These are phyloP conservation scores for Oryza meridionalis DNA, from an alignment of 176 grass and related monocot genomes.

Conservation along the genomic window DNA sequence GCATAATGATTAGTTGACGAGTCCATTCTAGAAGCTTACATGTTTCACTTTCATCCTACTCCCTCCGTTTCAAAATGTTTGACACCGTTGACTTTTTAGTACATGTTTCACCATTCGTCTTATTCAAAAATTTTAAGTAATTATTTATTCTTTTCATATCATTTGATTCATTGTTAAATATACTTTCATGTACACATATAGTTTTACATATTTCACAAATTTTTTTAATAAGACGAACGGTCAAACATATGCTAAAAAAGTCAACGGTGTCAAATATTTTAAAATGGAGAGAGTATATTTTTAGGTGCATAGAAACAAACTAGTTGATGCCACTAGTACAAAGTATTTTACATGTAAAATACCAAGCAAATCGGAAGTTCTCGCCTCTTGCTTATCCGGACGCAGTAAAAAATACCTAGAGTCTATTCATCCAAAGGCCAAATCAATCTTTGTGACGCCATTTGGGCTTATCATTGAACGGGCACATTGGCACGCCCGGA, in stretches of 20 bases:
- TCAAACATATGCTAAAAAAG: no score
- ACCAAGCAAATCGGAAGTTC: background rate
- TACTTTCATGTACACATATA: no score
- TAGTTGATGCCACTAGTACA: background rate
- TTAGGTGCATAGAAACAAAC: background rate
- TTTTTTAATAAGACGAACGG: no score
- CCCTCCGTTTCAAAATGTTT: no score
- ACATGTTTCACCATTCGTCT: no score
- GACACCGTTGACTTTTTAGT: no score
- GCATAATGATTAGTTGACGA: slow-evolving; percentile 1
- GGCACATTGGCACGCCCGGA: slow-evolving; percentile 1
- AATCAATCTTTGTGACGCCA: background rate
- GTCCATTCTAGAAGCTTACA: slow-evolving; percentile 23
- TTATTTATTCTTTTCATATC: no score
- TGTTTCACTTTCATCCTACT: background rate
- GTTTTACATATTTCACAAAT: no score
- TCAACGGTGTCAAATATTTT: no score
- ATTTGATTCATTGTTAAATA: no score
- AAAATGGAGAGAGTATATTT: no score
- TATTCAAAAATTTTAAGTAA: no score
- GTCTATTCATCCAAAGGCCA: background rate
- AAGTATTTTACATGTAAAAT: background rate
- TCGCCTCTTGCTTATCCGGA: background rate
- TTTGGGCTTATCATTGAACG: background rate
- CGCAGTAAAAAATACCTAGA: background rate